These are phyloP conservation scores for Penicillium psychrofluorescens DNA, from an alignment of 495 filamentous ascomycete genomes.

Conservation along the genomic window DNA sequence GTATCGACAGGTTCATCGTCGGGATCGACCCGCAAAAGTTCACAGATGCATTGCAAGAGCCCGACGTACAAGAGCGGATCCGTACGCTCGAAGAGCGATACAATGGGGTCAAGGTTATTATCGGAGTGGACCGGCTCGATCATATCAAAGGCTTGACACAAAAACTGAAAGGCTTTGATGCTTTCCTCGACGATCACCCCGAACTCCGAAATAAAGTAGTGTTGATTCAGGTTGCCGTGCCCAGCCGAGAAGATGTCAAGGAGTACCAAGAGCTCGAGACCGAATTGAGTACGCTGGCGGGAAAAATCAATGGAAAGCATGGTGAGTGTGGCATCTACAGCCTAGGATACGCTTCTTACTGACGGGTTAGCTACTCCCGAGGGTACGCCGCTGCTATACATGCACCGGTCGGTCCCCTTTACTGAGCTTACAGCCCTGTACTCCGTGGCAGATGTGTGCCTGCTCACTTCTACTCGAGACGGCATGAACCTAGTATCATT, in stretches of 20 bases:
- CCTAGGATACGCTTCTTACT: background rate
- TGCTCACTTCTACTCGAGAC: conserved; percentile 80
- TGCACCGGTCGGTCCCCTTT: conserved; percentile 77
- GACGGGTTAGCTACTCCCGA: conserved; percentile 60
- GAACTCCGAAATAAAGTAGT: conserved; percentile 89
- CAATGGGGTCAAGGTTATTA: conserved; percentile 78
- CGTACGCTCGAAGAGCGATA: conserved; percentile 69
- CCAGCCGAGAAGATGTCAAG: conserved; percentile 78
- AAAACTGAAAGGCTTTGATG: conserved; percentile 80
- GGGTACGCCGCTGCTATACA: conserved; percentile 87
- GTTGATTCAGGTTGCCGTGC: conserved; percentile 82
- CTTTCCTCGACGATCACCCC: conserved; percentile 80
- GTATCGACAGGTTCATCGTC: conserved; percentile 31
- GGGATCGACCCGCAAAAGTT: conserved; percentile 88
- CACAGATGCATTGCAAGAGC: conserved; percentile 63
- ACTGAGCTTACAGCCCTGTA: conserved; percentile 82
- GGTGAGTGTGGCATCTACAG: conserved; percentile 28
- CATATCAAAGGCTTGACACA: conserved; percentile 91
- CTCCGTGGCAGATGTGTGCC: conserved; percentile 75
- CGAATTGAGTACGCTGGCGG: conserved; percentile 80
- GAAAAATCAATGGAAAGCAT: conserved; percentile 80
- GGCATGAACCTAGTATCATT: conserved; percentile 91
- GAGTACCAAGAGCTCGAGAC: conserved; percentile 85
- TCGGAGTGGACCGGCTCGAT: conserved; percentile 83
- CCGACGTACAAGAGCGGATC: conserved; percentile 69